These are phyloP conservation scores for Monoraphidium neglectum DNA, from an alignment of 139 green algal species.

Conservation along the genomic window DNA sequence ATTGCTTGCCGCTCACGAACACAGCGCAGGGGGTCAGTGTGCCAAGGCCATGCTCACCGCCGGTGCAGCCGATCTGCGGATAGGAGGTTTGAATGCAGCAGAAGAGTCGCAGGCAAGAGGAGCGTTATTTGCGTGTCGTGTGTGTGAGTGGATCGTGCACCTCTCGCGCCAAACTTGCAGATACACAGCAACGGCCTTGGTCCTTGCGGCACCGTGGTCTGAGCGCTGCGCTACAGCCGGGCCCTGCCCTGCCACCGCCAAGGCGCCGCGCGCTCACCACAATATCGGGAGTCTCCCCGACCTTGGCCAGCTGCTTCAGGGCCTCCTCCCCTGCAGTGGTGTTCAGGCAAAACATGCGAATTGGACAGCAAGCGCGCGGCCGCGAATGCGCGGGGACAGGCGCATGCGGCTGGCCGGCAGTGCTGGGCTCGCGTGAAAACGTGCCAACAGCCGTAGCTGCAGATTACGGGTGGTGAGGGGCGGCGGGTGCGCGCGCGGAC, in stretches of 20 bases:
- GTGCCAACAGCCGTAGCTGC: too few relatives aligned
- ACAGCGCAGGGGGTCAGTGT: too few relatives aligned
- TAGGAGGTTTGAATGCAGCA: not conserved
- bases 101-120: not conserved
- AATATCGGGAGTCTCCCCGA: slow-evolving; percentile 40
- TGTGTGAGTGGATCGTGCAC: not conserved
- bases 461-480: too few relatives aligned
- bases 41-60: too few relatives aligned
- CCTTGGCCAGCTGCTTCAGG: slow-evolving; percentile 34
- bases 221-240: not conserved
- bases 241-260: not conserved
- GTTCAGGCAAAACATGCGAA: not conserved
- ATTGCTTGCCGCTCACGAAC: too few relatives aligned
- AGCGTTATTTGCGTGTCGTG: not conserved
- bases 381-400: too few relatives aligned
- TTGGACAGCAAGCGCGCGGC: not conserved
- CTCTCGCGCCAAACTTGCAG: too few relatives aligned
- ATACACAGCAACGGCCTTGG: not conserved
- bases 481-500: too few relatives aligned
- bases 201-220: not conserved
- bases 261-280: slow-evolving; percentile 25
- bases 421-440: too few relatives aligned
- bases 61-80: slow-evolving; percentile 24
- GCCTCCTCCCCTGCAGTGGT: slow-evolving; percentile 32
- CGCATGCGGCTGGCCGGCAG: too few relatives aligned